Evolutionary conservation across 352 stramenopile species (phyloP).

Genomic region (Globisporangium paroecandrum): DNA sequence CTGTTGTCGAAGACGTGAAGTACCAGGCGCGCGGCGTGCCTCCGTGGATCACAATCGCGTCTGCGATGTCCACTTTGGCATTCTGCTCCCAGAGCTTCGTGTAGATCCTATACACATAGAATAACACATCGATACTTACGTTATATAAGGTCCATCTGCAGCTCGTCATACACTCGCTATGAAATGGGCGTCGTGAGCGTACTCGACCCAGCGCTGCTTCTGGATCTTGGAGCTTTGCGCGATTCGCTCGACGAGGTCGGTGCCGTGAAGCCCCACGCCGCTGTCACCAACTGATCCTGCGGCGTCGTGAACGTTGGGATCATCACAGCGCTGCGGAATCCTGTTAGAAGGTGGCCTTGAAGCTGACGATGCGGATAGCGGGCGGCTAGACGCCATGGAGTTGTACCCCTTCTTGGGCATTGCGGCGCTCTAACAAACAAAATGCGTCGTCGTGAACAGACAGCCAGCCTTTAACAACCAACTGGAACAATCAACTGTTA

Average conservation of each 20-base stretch:
- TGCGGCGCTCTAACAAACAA: neutral
- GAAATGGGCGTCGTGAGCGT: neutral
- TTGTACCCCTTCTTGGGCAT: constrained; percentile 9
- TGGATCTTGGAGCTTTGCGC: constrained; percentile 45
- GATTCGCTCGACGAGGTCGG: constrained; percentile 55
- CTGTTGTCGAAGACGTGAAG: constrained; percentile 53
- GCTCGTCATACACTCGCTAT: neutral
- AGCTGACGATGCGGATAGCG: neutral
- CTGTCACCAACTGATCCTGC: neutral
- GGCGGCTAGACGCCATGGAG: neutral
- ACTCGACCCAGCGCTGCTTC: constrained; percentile 58
- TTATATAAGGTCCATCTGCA: neutral
- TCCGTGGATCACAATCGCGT: constrained; percentile 49
- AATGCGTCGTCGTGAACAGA: too few relatives aligned
- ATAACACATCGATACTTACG: neutral
- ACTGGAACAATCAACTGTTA: too few relatives aligned
- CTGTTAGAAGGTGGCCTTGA: neutral
- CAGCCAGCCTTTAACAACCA: too few relatives aligned
- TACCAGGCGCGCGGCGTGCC: constrained; percentile 49
- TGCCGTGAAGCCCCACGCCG: constrained; percentile 25
- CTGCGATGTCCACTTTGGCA: constrained; percentile 54
- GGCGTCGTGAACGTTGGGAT: neutral
- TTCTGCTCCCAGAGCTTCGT: constrained; percentile 52
- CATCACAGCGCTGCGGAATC: neutral
- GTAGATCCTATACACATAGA: constrained; percentile 29